These are phyloP conservation scores for Sporobolomyces pararoseus DNA, from an alignment of 768 basidiomycete species.

Conservation along the genomic window DNA sequence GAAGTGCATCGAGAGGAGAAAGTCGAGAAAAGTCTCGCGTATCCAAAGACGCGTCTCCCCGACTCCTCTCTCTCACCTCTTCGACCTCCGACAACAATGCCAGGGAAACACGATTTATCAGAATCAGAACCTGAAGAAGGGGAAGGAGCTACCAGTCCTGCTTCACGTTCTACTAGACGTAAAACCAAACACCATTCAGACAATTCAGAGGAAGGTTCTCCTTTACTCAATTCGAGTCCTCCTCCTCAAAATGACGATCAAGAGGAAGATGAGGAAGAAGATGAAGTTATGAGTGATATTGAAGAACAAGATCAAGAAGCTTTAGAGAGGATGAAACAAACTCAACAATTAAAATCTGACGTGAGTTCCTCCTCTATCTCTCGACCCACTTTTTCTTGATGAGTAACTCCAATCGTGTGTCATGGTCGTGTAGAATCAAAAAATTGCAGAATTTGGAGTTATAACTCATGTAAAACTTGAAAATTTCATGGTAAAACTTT, in stretches of 20 bases:
- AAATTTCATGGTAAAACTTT: constrained; percentile 35
- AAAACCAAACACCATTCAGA: too few species aligned
- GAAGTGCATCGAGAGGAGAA: too few species aligned
- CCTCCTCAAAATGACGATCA: constrained; percentile 41
- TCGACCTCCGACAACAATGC: not conserved
- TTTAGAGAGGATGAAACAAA: constrained; percentile 47
- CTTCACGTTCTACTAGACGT: not conserved
- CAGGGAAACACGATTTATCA: constrained; percentile 48
- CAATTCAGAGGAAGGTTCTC: too few species aligned
- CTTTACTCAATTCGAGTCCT: constrained; percentile 22
- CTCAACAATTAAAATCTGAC: not conserved
- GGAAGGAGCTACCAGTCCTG: not conserved
- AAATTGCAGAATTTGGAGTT: constrained; percentile 77
- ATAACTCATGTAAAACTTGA: constrained; percentile 67
- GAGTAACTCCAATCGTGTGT: too few species aligned
- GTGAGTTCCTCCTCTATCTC: not conserved
- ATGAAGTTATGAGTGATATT: constrained; percentile 3
- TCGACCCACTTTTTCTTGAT: too few species aligned
- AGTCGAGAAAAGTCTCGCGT: too few species aligned
- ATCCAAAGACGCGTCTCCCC: too few species aligned
- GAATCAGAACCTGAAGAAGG: too few species aligned
- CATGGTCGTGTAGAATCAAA: constrained; percentile 56
- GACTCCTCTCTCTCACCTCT: not conserved
- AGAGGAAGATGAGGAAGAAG: constrained; percentile 9
- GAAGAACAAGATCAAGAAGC: constrained; percentile 38